Base-by-base conservation (phyloP, 2,329 filamentous ascomycete species). In the Dothistroma septosporum region DNA sequence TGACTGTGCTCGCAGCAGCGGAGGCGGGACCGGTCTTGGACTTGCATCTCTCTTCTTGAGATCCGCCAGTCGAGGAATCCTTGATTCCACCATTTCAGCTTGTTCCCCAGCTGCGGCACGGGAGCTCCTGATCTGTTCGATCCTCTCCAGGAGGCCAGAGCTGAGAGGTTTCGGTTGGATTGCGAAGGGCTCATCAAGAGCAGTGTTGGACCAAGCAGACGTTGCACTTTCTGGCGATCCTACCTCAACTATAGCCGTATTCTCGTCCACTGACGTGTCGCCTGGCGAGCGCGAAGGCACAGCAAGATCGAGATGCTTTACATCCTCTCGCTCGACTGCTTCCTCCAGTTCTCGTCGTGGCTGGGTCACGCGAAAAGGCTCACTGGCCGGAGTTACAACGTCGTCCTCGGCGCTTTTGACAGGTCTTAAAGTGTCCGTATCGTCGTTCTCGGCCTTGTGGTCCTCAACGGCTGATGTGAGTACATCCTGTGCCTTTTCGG, bases 391-490 rank as follows among this genome's bases (percentile, higher is more conserved):
- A 33, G 31, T 6, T 12, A 55, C 48, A 6, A 46, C 50, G 33
- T 63, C 61, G 2, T 62, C 56, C 41, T 65, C 67, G 49, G 60
- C 59, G 22, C 64, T 64, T 9, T 28, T 60, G 3, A 67, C 49
- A 11, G 61, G 57, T 31, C 61, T 55, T n/a, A 69, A 41, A 21
- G 64, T 62, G 12, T 60, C 60, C 32, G 24, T 57, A 9, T 66
- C 64, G 19, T 69, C 70, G 16, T 58, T 62, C 2, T 66, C 62
- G 16, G 64, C 61, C 50, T 68, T 69, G 66, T 89, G 83, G 69
- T 88, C 85, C 68, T 89, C 83, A 14, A 88, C 82, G 2, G 88
- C 86, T 9, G 85, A 86, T 7, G 82, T 82, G 31, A 90, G 74
- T 65, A 87, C 84, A 70, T 87, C 80, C 57, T 86, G 82, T 9